These are phyloP conservation scores for Neofusicoccum sp. DNA, from an alignment of 2,329 filamentous ascomycete genomes.

Conservation along the genomic window DNA sequence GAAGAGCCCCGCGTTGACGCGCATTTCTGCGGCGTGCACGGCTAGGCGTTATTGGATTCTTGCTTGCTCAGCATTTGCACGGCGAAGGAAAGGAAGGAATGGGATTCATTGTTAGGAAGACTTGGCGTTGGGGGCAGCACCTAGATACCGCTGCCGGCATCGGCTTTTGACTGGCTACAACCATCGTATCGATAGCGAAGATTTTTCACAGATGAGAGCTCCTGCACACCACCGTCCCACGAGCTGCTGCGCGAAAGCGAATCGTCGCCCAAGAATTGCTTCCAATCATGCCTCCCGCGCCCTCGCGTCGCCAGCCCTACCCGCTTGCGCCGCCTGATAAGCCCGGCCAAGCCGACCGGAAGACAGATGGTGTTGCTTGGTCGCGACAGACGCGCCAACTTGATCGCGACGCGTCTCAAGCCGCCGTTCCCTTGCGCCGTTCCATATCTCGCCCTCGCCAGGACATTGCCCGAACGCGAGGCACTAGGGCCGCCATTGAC, in stretches of 20 bases:
- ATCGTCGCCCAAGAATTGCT: neutral
- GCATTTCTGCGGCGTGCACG: neutral
- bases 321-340: neutral
- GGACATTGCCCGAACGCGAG: neutral
- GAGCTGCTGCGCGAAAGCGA: neutral
- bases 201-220: neutral
- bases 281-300: slow-evolving; percentile 7
- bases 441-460: neutral
- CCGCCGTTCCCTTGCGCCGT: neutral
- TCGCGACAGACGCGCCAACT: neutral
- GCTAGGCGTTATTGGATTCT: neutral
- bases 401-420: neutral
- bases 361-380: no score
- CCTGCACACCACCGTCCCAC: slow-evolving; percentile 8
- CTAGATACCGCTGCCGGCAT: slow-evolving; percentile 2
- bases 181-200: neutral
- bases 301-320: neutral
- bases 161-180: neutral
- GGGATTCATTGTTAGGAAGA: no score
- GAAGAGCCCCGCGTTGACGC: neutral
- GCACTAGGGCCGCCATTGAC: neutral
- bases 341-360: neutral
- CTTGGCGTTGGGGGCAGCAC: no score
- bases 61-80: neutral
- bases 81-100: neutral